Conservation (phyloP, 2,329 filamentous ascomycete species). For the Aspergillaceae sp. region DNA sequence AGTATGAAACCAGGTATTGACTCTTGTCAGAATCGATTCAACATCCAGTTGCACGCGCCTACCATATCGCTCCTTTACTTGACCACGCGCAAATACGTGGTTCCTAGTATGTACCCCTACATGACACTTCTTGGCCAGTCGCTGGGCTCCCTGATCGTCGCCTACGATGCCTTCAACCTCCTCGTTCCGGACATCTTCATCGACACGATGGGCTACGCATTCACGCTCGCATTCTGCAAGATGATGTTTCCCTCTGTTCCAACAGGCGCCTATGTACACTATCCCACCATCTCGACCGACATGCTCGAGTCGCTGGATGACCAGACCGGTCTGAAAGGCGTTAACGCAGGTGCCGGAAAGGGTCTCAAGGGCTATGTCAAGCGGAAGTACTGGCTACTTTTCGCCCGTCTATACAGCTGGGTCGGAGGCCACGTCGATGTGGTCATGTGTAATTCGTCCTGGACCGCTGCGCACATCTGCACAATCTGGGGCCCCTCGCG, state of each 20-base stretch:
- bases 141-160: conserved; percentile 75
- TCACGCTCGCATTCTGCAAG: conserved; percentile 73
- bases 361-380: conserved; percentile 65
- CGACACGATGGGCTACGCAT: conserved; percentile 98
- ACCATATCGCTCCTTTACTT: conserved; percentile 85
- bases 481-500: conserved; percentile 61
- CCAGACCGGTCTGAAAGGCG: conserved; percentile 54
- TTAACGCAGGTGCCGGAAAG: conserved; percentile 74
- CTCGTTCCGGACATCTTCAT: conserved; percentile 89
- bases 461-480: conserved; percentile 80
- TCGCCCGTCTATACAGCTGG: conserved; percentile 72
- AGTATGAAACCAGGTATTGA: not conserved
- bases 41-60: conserved; percentile 77
- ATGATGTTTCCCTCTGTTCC: conserved; percentile 71
- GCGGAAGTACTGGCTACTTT: conserved; percentile 74
- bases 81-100: conserved; percentile 75
- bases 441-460: conserved; percentile 95
- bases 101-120: conserved; percentile 77
- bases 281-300: conserved; percentile 95
- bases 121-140: conserved; percentile 95
- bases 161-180: conserved; percentile 86
- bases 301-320: conserved; percentile 82
- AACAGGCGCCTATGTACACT: conserved; percentile 91
- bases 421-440: conserved; percentile 79
- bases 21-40: conserved; percentile 63